Base-by-base conservation (phyloP, 2,329 filamentous ascomycete genomes). In the Sclerotinia sclerotiorum region DNA sequence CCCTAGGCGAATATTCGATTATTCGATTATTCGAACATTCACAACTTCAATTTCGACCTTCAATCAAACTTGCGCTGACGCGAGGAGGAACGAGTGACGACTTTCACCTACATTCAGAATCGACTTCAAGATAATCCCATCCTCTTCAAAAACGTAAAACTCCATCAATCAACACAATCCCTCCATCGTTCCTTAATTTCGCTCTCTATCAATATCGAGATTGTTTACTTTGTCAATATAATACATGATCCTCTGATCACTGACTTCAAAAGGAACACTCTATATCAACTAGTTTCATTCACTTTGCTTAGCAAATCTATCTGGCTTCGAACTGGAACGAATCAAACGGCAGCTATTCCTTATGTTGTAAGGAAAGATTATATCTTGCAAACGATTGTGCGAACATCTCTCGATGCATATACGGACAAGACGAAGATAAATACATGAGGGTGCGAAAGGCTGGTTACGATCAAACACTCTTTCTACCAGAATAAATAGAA, bases 351-450 rank as follows among this genome's bases (percentile, higher is more conserved):
- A 39, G 21, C 13, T n/a, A 51, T 51, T 51, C 46, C 7, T 62
- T 27, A 42, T 39, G 60, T 13, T 51, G 35, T 51, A 13, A 32
- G 46, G 7, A 39, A 39, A 39, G 60, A 32, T 21, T 39, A 5
- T 8, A 27, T 27, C 32, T 27, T 39, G 10, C 48, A 35, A 39
- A 62, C 46, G 7, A 62, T 51, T n/a, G 29, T 62, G 46, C 60
- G 29, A 62, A 27, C 46, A n/a, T 24, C n/a, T 39, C 24, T 62
- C 60, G 60, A 62, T 62, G 60, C 60, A 51, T 51, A 24, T 27
- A 51, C 46, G 46, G 39, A 39, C 15, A 19, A 8, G 27, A 21
- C 29, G 29, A 21, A 62, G 46, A 51, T 51, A 62, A 62, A 62
- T 42, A 62, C 21, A 39, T 39, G 60, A 39, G 35, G n/a, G 32